Evolutionary conservation across 1,284 basidiomycete species (phyloP).

Genomic region (Trichosporon coremiiforme): DNA sequence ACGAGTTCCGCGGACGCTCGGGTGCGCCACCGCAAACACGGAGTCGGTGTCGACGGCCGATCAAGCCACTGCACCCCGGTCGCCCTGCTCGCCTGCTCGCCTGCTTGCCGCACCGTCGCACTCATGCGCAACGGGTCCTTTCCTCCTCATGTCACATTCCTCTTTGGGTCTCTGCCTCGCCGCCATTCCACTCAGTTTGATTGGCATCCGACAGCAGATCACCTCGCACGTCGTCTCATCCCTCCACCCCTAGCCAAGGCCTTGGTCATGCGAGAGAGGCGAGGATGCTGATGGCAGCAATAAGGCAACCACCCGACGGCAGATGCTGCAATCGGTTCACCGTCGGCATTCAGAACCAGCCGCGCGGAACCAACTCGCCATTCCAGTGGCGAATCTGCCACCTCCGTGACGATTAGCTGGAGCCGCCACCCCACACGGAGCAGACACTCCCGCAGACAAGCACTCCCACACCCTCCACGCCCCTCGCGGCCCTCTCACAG

Average conservation of each 20-base stretch:
- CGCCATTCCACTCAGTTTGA: not conserved
- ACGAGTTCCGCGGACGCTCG: not conserved
- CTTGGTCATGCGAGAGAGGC: not conserved
- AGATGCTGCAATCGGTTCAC: not conserved
- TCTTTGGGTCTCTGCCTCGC: not conserved
- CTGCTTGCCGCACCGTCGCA: not conserved
- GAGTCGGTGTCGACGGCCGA: not conserved
- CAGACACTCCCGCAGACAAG: not conserved
- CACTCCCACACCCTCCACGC: conserved; percentile 1
- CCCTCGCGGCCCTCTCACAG: not conserved
- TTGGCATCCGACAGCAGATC: conserved; percentile 2
- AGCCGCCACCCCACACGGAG: not conserved
- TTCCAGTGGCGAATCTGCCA: not conserved
- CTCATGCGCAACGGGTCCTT: not conserved
- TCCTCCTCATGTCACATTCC: conserved; percentile 2
- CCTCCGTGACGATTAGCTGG: no score
- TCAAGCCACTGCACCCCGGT: not conserved
- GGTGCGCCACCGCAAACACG: not conserved
- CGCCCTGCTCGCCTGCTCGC: no score
- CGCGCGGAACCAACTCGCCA: not conserved
- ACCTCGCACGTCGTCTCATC: not conserved
- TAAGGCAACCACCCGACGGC: not conserved
- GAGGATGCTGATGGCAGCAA: not conserved
- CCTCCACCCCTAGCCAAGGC: not conserved
- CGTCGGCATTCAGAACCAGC: not conserved